Conservation (phyloP, 192 early-diverging fungal genomes). For the Dissophora ornata region DNA sequence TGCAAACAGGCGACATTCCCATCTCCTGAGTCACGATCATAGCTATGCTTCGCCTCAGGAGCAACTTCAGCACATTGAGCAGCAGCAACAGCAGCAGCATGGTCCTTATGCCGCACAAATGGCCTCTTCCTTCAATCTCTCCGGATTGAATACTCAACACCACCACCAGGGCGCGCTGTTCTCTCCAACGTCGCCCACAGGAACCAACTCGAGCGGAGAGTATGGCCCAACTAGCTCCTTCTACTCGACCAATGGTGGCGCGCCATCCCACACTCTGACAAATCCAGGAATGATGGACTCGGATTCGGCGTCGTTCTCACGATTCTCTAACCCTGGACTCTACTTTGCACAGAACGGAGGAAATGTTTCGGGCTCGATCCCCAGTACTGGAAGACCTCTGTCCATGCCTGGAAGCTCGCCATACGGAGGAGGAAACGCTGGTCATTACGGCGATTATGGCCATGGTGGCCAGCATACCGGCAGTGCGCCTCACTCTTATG, state of each 20-base stretch:
- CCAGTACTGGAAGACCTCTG: conserved; percentile 14
- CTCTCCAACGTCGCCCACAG: conserved; percentile 44
- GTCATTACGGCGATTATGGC: conserved; percentile 39
- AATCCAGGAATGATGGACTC: conserved; percentile 28
- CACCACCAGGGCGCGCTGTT: conserved; percentile 32
- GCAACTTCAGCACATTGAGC: conserved; percentile 42
- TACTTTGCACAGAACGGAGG: conserved; percentile 37
- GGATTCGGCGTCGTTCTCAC: conserved; percentile 21
- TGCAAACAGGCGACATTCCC: conserved; percentile 34
- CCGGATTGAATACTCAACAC: conserved; percentile 41
- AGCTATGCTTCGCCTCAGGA: conserved; percentile 41
- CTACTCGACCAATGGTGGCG: conserved; percentile 20
- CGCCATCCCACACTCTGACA: conserved; percentile 11
- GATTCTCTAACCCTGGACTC: conserved; percentile 33
- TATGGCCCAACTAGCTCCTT: conserved; percentile 37
- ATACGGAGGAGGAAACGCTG: conserved; percentile 16
- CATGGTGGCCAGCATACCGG: conserved; percentile 11
- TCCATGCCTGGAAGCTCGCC: conserved; percentile 34
- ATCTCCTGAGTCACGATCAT: conserved; percentile 45
- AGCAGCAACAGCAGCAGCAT: conserved; percentile 37
- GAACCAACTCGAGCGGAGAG: conserved; percentile 20
- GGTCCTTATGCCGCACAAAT: conserved; percentile 27
- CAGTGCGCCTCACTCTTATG: conserved; percentile 22
- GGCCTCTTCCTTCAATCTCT: conserved; percentile 27
- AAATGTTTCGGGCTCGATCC: not conserved